Percentiles rank a stretch among this genome's conserved stretches.
Evolutionary conservation across 768 basidiomycete genomes (phyloP).

Genomic region (Pulveroboletus sp.): DNA sequence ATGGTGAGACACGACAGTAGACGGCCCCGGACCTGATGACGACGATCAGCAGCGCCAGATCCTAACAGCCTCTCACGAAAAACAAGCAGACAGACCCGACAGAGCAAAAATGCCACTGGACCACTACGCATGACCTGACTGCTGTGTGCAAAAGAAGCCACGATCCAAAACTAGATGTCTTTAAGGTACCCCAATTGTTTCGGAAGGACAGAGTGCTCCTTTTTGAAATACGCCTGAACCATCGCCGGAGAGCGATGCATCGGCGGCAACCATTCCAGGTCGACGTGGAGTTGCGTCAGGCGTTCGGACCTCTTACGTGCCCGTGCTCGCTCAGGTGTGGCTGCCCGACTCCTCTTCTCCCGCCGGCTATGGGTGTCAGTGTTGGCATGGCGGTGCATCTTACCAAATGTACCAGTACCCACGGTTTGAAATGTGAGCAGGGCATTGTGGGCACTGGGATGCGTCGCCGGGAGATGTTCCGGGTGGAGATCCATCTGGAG

Average conservation of each 20-base stretch:
- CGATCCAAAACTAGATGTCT: neutral
- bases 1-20: too few relatives aligned
- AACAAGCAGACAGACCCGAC: too few relatives aligned
- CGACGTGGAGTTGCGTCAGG: neutral
- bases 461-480: constrained; percentile 45
- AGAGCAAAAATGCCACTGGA: too few relatives aligned
- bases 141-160: too few relatives aligned
- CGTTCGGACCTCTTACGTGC: neutral
- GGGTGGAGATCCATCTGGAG: constrained; percentile 32
- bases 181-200: too few relatives aligned
- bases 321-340: neutral
- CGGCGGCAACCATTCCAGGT: neutral
- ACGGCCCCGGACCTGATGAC: too few relatives aligned
- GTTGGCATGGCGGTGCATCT: neutral
- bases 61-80: too few relatives aligned
- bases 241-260: neutral
- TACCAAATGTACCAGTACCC: constrained; percentile 18
- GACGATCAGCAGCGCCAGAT: too few relatives aligned
- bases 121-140: too few relatives aligned
- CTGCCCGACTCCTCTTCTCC: neutral
- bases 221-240: neutral
- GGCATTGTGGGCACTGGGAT: constrained; percentile 52
- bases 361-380: neutral
- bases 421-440: constrained; percentile 34
- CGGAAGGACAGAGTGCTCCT: neutral